Evolutionary conservation across 768 basidiomycete genomes (phyloP), one percentile per base, ranked within the genome.

Genomic region (Termitomyces sp.): DNA sequence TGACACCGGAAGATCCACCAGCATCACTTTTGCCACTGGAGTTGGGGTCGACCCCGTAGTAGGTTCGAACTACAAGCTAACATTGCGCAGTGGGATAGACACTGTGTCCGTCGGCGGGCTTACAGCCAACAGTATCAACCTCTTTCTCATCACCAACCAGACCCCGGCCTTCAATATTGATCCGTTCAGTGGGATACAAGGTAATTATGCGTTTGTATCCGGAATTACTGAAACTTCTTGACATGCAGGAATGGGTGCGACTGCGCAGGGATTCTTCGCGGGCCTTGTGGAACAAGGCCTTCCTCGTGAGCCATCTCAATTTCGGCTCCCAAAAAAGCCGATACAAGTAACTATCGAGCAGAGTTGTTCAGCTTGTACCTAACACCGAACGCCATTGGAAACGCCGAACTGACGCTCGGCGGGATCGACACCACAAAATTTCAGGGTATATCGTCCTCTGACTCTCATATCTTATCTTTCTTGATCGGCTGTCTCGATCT

Each of bases 111-210:
- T 84, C 41, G 81, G 78, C 5, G 76, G 75, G 10, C 68, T 81
- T 17, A 64, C 64, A 7, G 75, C 73, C 5, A 61, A 67, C 5
- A 63, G 65, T 40, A 71, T 77, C 43, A 68, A 63, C 41, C 67
- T 84, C 17, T 80, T 77, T 65, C 73, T 80, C 28, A 81, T 83
- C 67, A 79, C 79, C 6, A 66, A 78, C 58, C 80, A 84, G 67
- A 83, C 82, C 0, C 67, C 74, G 1, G 71, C 73, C 32, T 83
- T 83, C 66, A 68, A 73, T 48, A 75, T 79, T 17, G 78, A 83
- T 67, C 81, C 80, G 7, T 83, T 80, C 74, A 77, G 76, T 58
- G 81, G 80, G 3, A 83, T 82, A 52, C 77, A 79, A 66, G 81
- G 78, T 76, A 51, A 45, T 19, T 19, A 42, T 12, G 25, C 21